These are phyloP conservation scores for Vanrija sp. DNA, from an alignment of 1,284 basidiomycete genomes.

Conservation along the genomic window DNA sequence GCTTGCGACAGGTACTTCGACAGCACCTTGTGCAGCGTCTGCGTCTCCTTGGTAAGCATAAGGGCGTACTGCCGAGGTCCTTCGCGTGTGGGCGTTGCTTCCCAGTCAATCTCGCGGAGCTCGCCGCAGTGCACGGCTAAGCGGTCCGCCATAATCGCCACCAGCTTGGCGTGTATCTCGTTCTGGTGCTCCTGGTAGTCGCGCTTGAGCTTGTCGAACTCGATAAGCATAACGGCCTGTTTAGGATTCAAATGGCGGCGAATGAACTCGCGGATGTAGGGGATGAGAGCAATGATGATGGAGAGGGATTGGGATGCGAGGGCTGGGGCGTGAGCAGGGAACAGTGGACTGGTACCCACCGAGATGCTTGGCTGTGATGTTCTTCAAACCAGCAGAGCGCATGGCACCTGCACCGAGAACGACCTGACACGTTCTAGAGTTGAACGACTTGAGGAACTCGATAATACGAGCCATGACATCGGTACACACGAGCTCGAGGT, in stretches of 20 bases:
- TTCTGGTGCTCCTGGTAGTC: conserved; percentile 99
- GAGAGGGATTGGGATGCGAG: conserved; percentile 93
- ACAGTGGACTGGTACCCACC: conserved; percentile 7
- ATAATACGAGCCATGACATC: conserved; percentile 91
- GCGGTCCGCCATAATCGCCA: conserved; percentile 97
- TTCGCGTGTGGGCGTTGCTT: conserved; percentile 56
- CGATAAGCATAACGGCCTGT: conserved; percentile 92
- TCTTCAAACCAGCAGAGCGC: conserved; percentile 93
- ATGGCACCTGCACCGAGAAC: conserved; percentile 97
- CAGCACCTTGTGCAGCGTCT: conserved; percentile 92
- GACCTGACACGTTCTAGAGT: conserved; percentile 96
- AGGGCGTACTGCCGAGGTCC: conserved; percentile 70
- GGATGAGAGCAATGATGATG: conserved; percentile 90
- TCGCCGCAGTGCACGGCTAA: conserved; percentile 69
- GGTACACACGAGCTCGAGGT: conserved; percentile 80
- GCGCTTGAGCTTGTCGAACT: conserved; percentile 97
- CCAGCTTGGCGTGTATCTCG: conserved; percentile 95
- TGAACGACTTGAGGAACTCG: conserved; percentile 96
- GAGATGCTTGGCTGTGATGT: conserved; percentile 97
- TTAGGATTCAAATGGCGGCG: conserved; percentile 85
- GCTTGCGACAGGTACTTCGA: conserved; percentile 76
- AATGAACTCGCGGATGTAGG: conserved; percentile 91
- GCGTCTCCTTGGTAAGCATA: conserved; percentile 88
- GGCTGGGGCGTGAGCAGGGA: conserved; percentile 53
- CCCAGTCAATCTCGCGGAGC: conserved; percentile 70